phyloP scores from a whole-genome alignment of 2,329 filamentous ascomycete species.

The Pyrenochaeta sp. region DNA sequence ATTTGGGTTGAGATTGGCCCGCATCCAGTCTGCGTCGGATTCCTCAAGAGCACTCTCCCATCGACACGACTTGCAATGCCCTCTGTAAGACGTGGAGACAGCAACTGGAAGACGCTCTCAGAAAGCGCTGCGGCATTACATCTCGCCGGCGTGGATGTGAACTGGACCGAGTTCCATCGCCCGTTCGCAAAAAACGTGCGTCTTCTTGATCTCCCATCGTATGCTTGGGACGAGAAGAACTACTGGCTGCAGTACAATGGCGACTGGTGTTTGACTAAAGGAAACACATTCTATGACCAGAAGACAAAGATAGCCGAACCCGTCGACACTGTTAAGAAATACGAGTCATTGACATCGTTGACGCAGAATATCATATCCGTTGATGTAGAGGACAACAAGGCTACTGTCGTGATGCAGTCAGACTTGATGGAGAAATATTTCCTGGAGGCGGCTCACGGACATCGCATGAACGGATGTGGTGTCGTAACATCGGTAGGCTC shows the following conservation, averaged over 20 bases:
- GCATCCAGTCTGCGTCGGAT: constrained; percentile 46
- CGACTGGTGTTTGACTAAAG: constrained; percentile 39
- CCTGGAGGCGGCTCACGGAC: constrained; percentile 23
- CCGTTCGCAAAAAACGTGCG: constrained; percentile 55
- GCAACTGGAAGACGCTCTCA: constrained; percentile 43
- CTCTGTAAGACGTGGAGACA: constrained; percentile 4
- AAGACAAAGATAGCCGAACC: constrained; percentile 1
- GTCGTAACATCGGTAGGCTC: constrained; percentile 40
- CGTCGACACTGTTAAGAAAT: constrained; percentile 3
- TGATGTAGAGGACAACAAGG: background rate
- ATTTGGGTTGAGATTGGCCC: constrained; percentile 57
- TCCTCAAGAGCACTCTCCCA: constrained; percentile 46
- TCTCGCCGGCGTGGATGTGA: constrained; percentile 60
- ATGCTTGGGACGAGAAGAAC: constrained; percentile 43
- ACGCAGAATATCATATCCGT: constrained; percentile 3
- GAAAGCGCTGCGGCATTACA: constrained; percentile 60
- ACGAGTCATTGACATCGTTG: constrained; percentile 2
- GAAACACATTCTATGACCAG: constrained; percentile 18
- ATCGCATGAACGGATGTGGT: constrained; percentile 6
- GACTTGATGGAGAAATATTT: constrained; percentile 15
- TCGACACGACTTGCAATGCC: background rate
- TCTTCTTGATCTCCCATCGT: constrained; percentile 61
- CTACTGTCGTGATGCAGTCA: constrained; percentile 16
- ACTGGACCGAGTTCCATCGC: constrained; percentile 68
- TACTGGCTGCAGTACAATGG: constrained; percentile 49